These are phyloP conservation scores for Tephrocybe sp. DNA, from an alignment of 768 basidiomycete genomes.

Conservation along the genomic window DNA sequence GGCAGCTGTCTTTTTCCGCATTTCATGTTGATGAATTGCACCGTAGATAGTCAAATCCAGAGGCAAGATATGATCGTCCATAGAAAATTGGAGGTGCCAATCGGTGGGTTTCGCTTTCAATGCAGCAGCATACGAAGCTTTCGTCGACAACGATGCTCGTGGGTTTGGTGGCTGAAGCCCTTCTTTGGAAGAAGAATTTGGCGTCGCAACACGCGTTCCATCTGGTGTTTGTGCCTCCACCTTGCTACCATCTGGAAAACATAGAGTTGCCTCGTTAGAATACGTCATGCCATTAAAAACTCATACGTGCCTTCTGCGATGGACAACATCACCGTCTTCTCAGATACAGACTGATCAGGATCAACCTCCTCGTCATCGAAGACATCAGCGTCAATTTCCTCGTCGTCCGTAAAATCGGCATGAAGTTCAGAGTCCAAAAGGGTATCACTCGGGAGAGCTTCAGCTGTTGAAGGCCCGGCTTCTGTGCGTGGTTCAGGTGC, in stretches of 20 bases:
- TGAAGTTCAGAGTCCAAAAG: constrained; percentile 62
- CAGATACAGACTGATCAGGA: constrained; percentile 62
- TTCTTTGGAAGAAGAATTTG: constrained; percentile 51
- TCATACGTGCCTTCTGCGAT: constrained; percentile 67
- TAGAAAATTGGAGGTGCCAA: constrained; percentile 95
- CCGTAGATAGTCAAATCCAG: constrained; percentile 94
- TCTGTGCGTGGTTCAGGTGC: constrained; percentile 12
- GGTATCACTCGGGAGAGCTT: constrained; percentile 52
- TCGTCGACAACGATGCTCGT: constrained; percentile 29
- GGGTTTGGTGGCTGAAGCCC: constrained; percentile 28
- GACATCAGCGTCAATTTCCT: constrained; percentile 84
- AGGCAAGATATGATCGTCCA: constrained; percentile 84
- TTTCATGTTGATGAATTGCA: constrained; percentile 90
- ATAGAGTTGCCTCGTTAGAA: constrained; percentile 8
- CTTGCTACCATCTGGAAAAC: constrained; percentile 73
- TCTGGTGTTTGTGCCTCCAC: constrained; percentile 96
- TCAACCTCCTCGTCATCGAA: constrained; percentile 89
- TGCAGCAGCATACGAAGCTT: constrained; percentile 89
- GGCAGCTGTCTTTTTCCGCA: constrained; percentile 66
- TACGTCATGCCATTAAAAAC: background rate
- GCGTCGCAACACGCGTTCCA: constrained; percentile 91
- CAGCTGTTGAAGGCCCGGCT: constrained; percentile 29
- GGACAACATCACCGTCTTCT: constrained; percentile 84
- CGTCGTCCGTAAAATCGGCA: constrained; percentile 82
- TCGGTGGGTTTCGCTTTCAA: constrained; percentile 90